Evolutionary conservation across 176 grass and related monocot species (phyloP).

Genomic region (Metroxylon sagu): DNA sequence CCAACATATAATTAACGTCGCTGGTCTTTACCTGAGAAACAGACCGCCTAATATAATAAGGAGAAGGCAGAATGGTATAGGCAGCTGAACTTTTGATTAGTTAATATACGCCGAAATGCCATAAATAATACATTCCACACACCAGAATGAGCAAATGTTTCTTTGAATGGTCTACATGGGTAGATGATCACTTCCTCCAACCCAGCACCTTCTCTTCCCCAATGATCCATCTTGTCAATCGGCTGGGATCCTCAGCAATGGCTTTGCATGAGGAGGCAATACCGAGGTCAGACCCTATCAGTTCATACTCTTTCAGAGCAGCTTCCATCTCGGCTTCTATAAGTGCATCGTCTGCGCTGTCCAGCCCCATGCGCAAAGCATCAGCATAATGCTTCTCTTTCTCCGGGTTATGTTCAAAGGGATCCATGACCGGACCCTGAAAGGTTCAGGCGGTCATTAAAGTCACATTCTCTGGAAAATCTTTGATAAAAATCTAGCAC

Average conservation of each 20-base stretch:
- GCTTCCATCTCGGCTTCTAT: constrained; percentile 50
- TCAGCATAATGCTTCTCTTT: constrained; percentile 55
- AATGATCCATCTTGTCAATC: constrained; percentile 77
- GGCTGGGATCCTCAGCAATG: constrained; percentile 44
- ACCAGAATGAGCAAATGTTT: too few species aligned
- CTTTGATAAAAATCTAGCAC: too few species aligned
- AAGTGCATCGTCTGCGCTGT: constrained; percentile 30
- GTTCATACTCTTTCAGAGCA: constrained; percentile 42
- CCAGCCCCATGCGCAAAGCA: constrained; percentile 37
- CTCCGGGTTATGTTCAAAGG: constrained; percentile 61
- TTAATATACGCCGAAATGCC: too few species aligned
- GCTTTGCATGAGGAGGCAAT: constrained; percentile 47
- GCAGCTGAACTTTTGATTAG: too few species aligned
- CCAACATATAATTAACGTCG: too few species aligned
- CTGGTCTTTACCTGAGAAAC: too few species aligned
- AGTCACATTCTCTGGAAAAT: too few species aligned
- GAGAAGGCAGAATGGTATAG: too few species aligned
- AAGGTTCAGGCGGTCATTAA: background rate
- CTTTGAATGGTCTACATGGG: too few species aligned
- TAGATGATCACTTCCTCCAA: background rate
- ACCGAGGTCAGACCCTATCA: constrained; percentile 63
- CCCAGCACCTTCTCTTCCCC: constrained; percentile 52
- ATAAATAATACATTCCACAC: too few species aligned
- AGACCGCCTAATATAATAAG: too few species aligned
- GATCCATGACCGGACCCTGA: constrained; percentile 78